Evolutionary conservation across 352 stramenopile genomes (phyloP).

Genomic region (Peronospora farinosa): DNA sequence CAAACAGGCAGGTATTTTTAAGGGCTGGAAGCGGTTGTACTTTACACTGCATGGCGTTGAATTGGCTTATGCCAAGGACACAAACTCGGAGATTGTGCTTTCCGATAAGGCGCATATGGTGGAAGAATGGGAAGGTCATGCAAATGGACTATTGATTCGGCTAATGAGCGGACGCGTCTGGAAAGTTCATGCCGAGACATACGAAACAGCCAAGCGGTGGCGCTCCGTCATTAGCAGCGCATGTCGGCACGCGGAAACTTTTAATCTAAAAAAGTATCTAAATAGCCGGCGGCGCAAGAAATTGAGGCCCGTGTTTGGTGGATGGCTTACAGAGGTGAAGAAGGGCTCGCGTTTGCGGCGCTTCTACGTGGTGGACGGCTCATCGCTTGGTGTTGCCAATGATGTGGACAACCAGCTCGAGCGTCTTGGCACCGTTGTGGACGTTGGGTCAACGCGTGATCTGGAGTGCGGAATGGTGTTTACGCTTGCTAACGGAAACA

Average conservation of each 20-base stretch:
- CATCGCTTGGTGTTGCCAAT: constrained; percentile 60
- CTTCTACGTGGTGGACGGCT: constrained; percentile 75
- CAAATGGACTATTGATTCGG: constrained; percentile 60
- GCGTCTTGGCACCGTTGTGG: constrained; percentile 53
- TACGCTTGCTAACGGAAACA: constrained; percentile 45
- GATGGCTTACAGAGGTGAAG: constrained; percentile 66
- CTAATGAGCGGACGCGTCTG: constrained; percentile 63
- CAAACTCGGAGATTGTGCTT: constrained; percentile 53
- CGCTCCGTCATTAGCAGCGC: constrained; percentile 53
- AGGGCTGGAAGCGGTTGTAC: constrained; percentile 75
- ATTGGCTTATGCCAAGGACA: constrained; percentile 64
- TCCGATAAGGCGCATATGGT: constrained; percentile 56
- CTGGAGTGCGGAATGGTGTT: constrained; percentile 65
- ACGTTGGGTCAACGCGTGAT: constrained; percentile 57
- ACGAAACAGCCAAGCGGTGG: constrained; percentile 73
- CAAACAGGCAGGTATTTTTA: constrained; percentile 74
- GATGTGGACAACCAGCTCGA: constrained; percentile 78
- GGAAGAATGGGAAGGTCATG: constrained; percentile 63
- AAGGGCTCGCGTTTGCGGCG: constrained; percentile 42
- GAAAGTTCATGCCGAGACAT: constrained; percentile 67
- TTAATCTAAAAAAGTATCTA: constrained; percentile 68
- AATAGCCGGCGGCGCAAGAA: constrained; percentile 60
- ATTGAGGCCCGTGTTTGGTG: constrained; percentile 59
- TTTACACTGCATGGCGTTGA: constrained; percentile 75
- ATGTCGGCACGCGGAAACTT: constrained; percentile 41